Base-by-base conservation (phyloP, 148 eudicot genomes). In the Persicaria maculosa region DNA sequence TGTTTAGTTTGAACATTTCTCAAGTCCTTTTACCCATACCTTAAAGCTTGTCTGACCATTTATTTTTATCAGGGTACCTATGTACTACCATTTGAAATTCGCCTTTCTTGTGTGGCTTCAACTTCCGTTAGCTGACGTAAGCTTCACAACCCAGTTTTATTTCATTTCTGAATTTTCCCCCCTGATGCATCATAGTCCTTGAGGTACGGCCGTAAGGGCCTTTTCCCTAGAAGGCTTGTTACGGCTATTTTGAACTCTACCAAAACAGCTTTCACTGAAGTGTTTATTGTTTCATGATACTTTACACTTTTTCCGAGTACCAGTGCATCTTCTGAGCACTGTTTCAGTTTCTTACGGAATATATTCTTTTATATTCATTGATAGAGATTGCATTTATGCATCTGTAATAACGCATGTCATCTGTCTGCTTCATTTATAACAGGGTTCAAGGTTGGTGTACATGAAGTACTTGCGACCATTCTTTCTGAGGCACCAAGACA, bases 71-170 rank as follows among this genome's bases (percentile, higher is more conserved):
- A 92, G 97, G 97, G 78, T 86, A 75, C 97, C 97, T 65, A 77
- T 90, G 53, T 92, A 96, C 83, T 89, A 96, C 84, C 97, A 92
- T 55, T 68, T 89, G 87, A 96, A 96, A 88, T 89, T 96, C 83
- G 97, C 93, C 67, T 96, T 96, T 85, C 94, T 96, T 77, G 89
- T 96, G 54, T 96, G 99, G 99, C 94, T 96, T 83, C 97, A 96
- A 80, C 94, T 96, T 78, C 99, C 99, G 12, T 67, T 92, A 47
- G 77, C 81, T 68, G 81, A 92, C 73, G 99, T 92, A 86, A 88
- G 96, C 76, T 75, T 64, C 52, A 31, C 47, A 44, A 10, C 15
- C 12, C 14, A 50, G 7, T 79, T 62, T 6, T 12, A 12, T 61
- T 46, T 15, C 47, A 20, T 70, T 25, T 17, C 65, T 55, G 50